Evolutionary conservation across 208 protist species (phyloP), one percentile per base, ranked within the genome.

Genomic region (Trypanosoma melophagium): DNA sequence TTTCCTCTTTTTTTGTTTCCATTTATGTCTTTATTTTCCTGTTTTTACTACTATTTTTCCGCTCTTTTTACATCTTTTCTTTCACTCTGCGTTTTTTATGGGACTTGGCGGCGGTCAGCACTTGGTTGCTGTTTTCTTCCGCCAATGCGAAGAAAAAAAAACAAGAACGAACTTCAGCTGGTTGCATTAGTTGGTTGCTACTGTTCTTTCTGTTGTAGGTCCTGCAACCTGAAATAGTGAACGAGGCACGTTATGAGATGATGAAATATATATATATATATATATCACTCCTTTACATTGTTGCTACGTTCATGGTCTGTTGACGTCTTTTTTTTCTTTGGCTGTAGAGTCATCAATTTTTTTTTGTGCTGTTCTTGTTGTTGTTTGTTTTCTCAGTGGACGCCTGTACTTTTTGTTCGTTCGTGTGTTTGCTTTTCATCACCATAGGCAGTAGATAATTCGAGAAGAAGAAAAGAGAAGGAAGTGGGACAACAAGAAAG

Each of bases 371-470:
- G 50, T 28, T 9, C 19, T 17, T 54, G n/a, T 54, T 35, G 38
- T 63, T 49, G 7, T 50, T 52, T 63, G 22, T 63, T 50, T 63
- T 51, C 31, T 35, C 14, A 5, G 40, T 52, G 8, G 17, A 44
- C 24, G 12, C 17, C 13, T 60, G 38, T 42, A 47, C 21, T 60
- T n/a, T 47, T 60, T 45, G 7, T 47, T 49, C 22, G 8, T 31
- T 10, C 60, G 0, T 49, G 42, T 44, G 41, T 13, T 66, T 55
- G 14, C 55, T 41, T 57, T 62, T 59, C 21, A n/a, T 60, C 7
- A 21, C 19, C 45, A 47, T 68, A 49, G 28, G 45, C 40, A 61
- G 57, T 41, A 35, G 35, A 65, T 7, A 16, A 50, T 76, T 22
- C 65, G 10, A 7, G 25, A 21, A 42, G 7, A 47, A 44, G 47